Base-by-base conservation (phyloP, 371 early-diverging fungal species). In the Dinochytrium kinnereticum region DNA sequence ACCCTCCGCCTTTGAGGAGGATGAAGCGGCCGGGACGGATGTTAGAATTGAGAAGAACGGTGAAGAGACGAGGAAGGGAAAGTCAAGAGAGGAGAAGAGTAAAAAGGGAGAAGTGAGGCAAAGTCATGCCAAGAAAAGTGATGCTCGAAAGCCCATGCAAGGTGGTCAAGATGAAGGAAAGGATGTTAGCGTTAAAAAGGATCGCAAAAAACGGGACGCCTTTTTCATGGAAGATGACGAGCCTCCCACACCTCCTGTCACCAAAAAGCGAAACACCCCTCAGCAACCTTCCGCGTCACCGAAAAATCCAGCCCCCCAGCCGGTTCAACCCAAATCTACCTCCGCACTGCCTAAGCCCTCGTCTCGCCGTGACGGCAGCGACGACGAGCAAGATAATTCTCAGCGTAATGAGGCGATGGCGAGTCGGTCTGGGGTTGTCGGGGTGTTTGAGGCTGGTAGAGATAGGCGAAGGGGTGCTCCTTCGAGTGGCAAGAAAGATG, bases 51-150 rank as follows among this genome's bases (percentile, higher is more conserved):
- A 70, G 55, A 64, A 59, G 44, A 77, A 79, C 72, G 51, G 75
- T 30, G 44, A 79, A 24, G 30, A 85, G 86, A 85, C 91, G 31
- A 74, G 90, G 24, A 83, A 90, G 74, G 82, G 92, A 68, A 89
- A 90, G 74, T 71, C 51, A 64, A 82, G 76, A 70, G 24, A 69
- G 75, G 68, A 73, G 69, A 28, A 38, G 64, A 24, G 33, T 5
- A 61, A 19, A 28, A 71, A 59, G 74, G 72, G 28, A 34, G 64
- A 2, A 51, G 69, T 34, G 75, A 59, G 69, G 73, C 70, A 78
- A 53, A 71, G 61, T 64, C 50, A 72, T 30, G 69, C 73, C 53
- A 65, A 64, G 40, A 64, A 26, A 34, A 51, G 51, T 68, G 68
- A 26, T 51, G 44, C 55, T 64, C 28, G 30, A 72, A 70, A 49